Conservation (phyloP, 441 rosid genomes). For the Bocquillonia castaneifolia region DNA sequence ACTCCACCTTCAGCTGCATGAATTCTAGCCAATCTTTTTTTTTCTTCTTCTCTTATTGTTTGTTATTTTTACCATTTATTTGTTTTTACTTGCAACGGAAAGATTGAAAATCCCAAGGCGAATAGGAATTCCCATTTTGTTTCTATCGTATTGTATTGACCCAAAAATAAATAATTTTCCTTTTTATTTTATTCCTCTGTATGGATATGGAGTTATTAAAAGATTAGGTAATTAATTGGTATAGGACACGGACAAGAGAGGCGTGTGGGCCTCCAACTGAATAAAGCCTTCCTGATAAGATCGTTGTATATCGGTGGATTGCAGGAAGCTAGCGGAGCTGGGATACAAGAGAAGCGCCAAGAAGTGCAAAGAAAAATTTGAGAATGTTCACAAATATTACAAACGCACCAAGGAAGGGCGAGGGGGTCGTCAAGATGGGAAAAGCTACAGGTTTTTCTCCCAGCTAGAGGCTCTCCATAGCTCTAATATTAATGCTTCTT, state of each 20-base stretch:
- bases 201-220: too few species aligned
- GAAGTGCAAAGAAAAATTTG: constrained; percentile 74
- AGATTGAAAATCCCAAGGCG: constrained; percentile 18
- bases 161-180: too few species aligned
- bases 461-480: constrained; percentile 63
- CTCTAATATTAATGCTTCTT: too few species aligned
- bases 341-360: constrained; percentile 54
- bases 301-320: constrained; percentile 26
- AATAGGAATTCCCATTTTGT: neutral
- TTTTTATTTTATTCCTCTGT: too few species aligned
- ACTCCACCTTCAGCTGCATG: constrained; percentile 5
- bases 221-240: too few species aligned
- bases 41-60: neutral
- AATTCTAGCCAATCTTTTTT: constrained; percentile 9
- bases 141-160: too few species aligned
- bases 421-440: constrained; percentile 32
- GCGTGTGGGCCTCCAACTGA: too few species aligned
- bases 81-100: neutral
- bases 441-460: constrained; percentile 52
- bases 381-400: constrained; percentile 57
- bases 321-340: constrained; percentile 48
- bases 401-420: constrained; percentile 57
- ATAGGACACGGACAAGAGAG: too few species aligned
- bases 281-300: too few species aligned
- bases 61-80: neutral